phyloP scores from a whole-genome alignment of 2,329 filamentous ascomycete genomes.

The Monilinia fructigena region DNA sequence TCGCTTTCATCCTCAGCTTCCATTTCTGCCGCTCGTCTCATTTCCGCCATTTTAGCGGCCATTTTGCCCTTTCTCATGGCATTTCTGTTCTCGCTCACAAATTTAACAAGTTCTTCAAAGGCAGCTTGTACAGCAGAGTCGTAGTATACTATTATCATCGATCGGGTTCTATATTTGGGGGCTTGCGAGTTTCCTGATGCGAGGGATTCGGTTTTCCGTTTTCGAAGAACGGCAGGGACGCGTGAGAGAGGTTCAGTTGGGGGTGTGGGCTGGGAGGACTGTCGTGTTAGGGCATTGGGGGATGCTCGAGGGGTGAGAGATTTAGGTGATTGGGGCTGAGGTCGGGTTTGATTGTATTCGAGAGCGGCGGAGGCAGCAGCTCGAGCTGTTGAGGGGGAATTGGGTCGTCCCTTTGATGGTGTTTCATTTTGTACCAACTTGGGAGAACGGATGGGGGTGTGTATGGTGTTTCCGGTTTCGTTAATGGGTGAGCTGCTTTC shows the following conservation, averaged over 20 bases:
- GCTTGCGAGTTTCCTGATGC: constrained; percentile 36
- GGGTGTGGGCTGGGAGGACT: constrained; percentile 31
- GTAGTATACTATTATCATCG: constrained; percentile 86
- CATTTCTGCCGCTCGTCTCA: constrained; percentile 58
- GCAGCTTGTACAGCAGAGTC: constrained; percentile 81
- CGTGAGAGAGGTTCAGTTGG: constrained; percentile 26
- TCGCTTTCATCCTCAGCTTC: constrained; percentile 50
- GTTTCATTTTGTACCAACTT: constrained; percentile 26
- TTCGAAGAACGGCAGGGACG: constrained; percentile 31
- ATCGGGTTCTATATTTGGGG: constrained; percentile 61
- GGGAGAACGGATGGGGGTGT: constrained; percentile 28
- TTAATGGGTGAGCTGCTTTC: constrained; percentile 25
- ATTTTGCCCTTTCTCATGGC: constrained; percentile 84
- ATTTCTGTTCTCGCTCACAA: constrained; percentile 77
- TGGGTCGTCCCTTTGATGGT: constrained; percentile 21
- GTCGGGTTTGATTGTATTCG: constrained; percentile 24
- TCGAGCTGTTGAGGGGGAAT: constrained; percentile 29
- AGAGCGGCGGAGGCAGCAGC: constrained; percentile 22
- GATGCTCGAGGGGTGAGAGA: constrained; percentile 15
- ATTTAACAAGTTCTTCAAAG: constrained; percentile 79
- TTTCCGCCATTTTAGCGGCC: constrained; percentile 70
- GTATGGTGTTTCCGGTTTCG: constrained; percentile 26
- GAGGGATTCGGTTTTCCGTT: constrained; percentile 40
- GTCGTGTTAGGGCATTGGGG: constrained; percentile 28
- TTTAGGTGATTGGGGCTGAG: constrained; percentile 18